Evolutionary conservation across 2,329 filamentous ascomycete genomes (phyloP), one percentile per base, ranked within the genome.

Genomic region (Cyphellophora attinorum): DNA sequence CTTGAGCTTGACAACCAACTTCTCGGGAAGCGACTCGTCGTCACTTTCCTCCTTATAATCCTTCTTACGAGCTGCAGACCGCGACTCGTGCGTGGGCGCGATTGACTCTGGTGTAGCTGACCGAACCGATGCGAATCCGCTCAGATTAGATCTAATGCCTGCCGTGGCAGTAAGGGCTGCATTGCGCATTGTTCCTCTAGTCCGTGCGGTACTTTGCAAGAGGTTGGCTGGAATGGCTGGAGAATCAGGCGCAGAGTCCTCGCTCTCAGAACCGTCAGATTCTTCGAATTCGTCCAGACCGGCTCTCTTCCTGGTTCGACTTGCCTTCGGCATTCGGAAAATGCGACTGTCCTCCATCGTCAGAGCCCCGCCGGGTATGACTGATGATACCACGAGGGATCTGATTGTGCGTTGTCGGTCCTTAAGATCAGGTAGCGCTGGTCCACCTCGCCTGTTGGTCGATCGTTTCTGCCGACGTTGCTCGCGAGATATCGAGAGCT

Each of bases 401-500:
- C 91, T 78, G 37, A 96, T 89, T 1, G 91, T 96, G 33, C 89
- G 77, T 60, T 91, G 89, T 35, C 88, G 76, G 50, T 98, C 91
- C 56, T 93, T 94, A 39, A 98, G 76, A 61, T 98, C 91, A n/a
- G 91, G 91, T 27, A 98, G 66, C 40, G 85, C 82, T 5, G 91
- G 91, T 0, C 91, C 91, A 44, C 91, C 91, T 50, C 91, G 77
- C 43, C 91, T 74, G 56, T 95, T 96, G 49, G 94, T 84, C 5
- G 91, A 94, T 31, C 91, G 77, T 64, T 98, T 98, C 61, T 96
- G 88, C 33, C 88, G 76, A 49, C 91, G 73, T 58, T 96, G 88
- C 56, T 98, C 91, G 46, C 91, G 76, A 39, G 91, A 88, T 50
- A 96, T 89, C 25, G 88, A 91, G 18, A 88, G 76, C 57, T 98